phyloP scores from a whole-genome alignment of 257 asterid genomes.

The Solanum tacnaense region DNA sequence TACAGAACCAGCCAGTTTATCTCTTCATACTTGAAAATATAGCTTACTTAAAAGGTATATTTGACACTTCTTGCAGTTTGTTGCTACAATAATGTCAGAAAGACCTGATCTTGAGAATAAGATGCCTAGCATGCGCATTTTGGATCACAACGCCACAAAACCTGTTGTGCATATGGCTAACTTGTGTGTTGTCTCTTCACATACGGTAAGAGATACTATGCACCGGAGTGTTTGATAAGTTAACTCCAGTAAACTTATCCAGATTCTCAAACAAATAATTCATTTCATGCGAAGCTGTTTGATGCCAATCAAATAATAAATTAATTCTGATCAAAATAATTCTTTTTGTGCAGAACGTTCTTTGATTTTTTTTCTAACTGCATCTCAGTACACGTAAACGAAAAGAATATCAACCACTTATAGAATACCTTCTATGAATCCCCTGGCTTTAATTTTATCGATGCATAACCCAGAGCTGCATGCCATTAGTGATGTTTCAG shows the following conservation, averaged over 20 bases:
- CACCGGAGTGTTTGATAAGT: background rate
- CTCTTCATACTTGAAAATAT: background rate
- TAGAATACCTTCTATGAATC: background rate
- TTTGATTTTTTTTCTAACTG: background rate
- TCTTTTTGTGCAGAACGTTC: background rate
- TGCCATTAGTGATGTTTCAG: background rate
- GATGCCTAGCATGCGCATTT: constrained; percentile 50
- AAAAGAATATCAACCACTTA: background rate
- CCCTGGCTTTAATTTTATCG: background rate
- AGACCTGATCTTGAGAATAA: constrained; percentile 78
- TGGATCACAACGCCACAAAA: constrained; percentile 77
- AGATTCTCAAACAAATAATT: background rate
- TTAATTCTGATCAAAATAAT: background rate
- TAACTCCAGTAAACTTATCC: background rate
- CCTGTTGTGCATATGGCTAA: constrained; percentile 99
- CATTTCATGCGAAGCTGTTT: background rate
- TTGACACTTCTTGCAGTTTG: constrained; percentile 44
- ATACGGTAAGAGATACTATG: constrained; percentile 56
- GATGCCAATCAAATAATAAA: background rate
- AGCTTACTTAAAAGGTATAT: background rate
- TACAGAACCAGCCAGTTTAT: constrained; percentile 9
- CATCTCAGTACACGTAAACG: background rate
- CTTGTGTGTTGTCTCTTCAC: constrained; percentile 90
- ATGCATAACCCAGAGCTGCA: background rate
- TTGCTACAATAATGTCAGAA: constrained; percentile 50